phyloP scores from a whole-genome alignment of 2,329 filamentous ascomycete species.

The Epichloe brachyelytri region DNA sequence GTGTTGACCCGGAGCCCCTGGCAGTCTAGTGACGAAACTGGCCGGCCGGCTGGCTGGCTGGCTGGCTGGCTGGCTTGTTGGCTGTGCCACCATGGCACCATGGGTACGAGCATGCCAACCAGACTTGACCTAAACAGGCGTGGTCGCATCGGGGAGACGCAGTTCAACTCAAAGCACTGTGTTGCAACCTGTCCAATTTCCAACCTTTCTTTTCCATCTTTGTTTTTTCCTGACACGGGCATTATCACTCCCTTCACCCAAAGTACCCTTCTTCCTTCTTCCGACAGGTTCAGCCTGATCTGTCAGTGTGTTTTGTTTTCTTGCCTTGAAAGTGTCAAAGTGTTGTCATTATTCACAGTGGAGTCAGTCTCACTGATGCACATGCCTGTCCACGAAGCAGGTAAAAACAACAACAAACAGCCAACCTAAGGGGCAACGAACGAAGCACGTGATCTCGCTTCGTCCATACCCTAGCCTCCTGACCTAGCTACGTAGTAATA shows the following conservation, averaged over 20 bases:
- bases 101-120: neutral
- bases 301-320: neutral
- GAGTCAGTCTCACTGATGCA: no score
- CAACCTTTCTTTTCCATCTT: neutral
- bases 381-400: no score
- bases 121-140: neutral
- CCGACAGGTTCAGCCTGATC: no score
- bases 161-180: no score
- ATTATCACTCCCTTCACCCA: neutral
- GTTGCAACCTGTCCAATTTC: neutral
- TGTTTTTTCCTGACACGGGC: neutral
- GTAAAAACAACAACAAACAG: no score
- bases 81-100: neutral
- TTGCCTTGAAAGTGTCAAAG: neutral
- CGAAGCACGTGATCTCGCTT: no score
- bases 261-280: no score
- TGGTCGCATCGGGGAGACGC: neutral
- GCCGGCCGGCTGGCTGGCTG: neutral
- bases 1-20: neutral
- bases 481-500: no score
- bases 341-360: no score
- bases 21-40: neutral
- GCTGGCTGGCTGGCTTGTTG: neutral
- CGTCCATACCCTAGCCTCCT: no score
- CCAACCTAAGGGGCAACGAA: no score